These are phyloP conservation scores for Luvunga scandens DNA, from an alignment of 345 rosid species.

Conservation along the genomic window DNA sequence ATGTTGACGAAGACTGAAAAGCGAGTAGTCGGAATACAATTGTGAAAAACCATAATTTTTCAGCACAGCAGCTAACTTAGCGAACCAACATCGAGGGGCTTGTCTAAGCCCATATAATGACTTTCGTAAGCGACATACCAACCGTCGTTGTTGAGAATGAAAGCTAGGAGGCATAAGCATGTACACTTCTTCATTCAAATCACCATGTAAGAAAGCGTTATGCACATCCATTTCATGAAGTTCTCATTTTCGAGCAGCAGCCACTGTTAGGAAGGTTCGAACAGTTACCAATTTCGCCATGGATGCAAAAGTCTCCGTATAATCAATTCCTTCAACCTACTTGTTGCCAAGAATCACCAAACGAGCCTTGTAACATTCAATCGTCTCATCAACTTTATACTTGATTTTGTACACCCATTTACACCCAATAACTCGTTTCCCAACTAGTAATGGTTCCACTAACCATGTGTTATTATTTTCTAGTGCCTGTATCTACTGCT, in stretches of 20 bases:
- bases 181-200: background rate
- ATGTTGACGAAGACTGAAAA: background rate
- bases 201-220: background rate
- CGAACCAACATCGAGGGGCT: background rate
- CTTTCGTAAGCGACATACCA: background rate
- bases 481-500: too few species aligned
- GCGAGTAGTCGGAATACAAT: background rate
- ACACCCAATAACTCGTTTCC: too few species aligned
- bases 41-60: background rate
- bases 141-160: fast-evolving
- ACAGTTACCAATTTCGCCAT: background rate
- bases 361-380: background rate
- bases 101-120: background rate
- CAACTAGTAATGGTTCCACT: too few species aligned
- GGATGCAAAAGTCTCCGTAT: background rate
- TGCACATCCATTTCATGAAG: conserved; percentile 4
- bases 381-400: too few species aligned
- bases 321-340: background rate
- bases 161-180: background rate
- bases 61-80: too few species aligned
- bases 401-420: too few species aligned
- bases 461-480: background rate
- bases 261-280: background rate
- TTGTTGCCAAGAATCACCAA: background rate
- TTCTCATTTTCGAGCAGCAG: background rate